Conservation (phyloP, 257 asterid species). For the Capsicum rhomboideum region DNA sequence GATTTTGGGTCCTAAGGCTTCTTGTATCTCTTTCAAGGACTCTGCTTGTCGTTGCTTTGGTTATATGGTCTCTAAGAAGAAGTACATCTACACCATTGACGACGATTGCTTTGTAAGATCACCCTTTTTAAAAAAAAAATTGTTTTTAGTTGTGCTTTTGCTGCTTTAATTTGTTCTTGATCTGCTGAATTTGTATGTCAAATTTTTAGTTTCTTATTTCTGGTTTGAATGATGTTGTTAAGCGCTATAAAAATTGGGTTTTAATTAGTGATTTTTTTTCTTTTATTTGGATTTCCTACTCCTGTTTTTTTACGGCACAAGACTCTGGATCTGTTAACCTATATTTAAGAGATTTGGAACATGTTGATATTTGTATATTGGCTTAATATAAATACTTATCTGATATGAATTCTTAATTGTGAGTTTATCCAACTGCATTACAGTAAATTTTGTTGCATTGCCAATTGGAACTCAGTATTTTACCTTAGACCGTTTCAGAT, state of each 20-base stretch:
- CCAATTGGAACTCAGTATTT: neutral
- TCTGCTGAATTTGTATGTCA: neutral
- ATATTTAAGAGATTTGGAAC: neutral
- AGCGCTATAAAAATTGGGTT: neutral
- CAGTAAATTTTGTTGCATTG: too few species aligned
- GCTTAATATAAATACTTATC: neutral
- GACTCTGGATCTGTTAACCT: neutral
- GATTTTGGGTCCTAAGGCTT: slow-evolving; percentile 58
- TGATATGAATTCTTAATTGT: neutral
- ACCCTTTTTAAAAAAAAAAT: too few species aligned
- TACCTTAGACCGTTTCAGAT: too few species aligned
- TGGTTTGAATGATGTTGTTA: neutral
- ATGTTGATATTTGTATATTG: neutral
- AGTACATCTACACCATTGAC: slow-evolving; percentile 67
- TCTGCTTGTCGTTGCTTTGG: slow-evolving; percentile 85
- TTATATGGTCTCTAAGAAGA: slow-evolving; percentile 66
- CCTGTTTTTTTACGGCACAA: neutral
- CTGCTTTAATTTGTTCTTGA: neutral
- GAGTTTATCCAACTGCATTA: neutral
- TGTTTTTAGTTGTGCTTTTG: neutral
- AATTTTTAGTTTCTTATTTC: neutral
- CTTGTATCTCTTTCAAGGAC: slow-evolving; percentile 79
- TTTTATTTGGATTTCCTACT: neutral
- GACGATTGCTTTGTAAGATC: slow-evolving; percentile 84
- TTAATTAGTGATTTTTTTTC: neutral